Percentiles rank a stretch among this genome's conserved stretches.
Conservation (phyloP, 2,329 filamentous ascomycete species). For the Aureobasidium namibiae region DNA sequence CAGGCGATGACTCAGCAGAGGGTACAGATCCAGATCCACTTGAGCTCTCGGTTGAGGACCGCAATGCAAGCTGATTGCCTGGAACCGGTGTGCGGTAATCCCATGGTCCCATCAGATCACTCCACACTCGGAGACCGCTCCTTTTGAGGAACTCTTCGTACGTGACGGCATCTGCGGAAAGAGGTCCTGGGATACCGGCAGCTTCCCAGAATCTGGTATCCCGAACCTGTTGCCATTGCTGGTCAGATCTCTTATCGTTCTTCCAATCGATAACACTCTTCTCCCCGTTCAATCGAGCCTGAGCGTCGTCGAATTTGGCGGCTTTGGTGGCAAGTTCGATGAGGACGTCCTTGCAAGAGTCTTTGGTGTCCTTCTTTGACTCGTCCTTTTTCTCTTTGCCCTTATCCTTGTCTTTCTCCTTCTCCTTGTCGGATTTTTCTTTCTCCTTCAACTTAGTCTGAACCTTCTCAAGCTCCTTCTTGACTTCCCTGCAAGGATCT, state of each 20-base stretch:
- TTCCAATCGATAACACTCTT: slow-evolving; percentile 1
- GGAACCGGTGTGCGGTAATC: too few relatives aligned
- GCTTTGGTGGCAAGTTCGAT: neutral
- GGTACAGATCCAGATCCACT: neutral
- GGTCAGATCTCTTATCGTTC: neutral
- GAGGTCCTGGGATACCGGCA: neutral
- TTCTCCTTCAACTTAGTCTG: neutral
- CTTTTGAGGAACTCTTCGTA: neutral
- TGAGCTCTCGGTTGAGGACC: too few relatives aligned
- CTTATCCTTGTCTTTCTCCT: neutral
- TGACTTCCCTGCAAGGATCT: neutral
- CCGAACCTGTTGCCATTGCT: neutral
- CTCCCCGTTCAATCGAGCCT: neutral
- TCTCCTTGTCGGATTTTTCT: neutral
- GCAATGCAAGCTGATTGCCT: too few relatives aligned
- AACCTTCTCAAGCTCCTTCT: neutral
- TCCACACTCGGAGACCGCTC: too few relatives aligned
- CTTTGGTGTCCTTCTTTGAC: neutral
- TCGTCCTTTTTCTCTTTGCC: neutral
- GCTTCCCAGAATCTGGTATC: neutral
- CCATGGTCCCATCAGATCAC: too few relatives aligned
- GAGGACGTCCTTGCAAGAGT: neutral
- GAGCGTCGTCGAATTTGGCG: neutral
- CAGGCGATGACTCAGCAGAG: neutral
- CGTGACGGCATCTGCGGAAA: neutral